Evolutionary conservation across 2,329 filamentous ascomycete genomes (phyloP).

Genomic region (Diplodia sapinea): DNA sequence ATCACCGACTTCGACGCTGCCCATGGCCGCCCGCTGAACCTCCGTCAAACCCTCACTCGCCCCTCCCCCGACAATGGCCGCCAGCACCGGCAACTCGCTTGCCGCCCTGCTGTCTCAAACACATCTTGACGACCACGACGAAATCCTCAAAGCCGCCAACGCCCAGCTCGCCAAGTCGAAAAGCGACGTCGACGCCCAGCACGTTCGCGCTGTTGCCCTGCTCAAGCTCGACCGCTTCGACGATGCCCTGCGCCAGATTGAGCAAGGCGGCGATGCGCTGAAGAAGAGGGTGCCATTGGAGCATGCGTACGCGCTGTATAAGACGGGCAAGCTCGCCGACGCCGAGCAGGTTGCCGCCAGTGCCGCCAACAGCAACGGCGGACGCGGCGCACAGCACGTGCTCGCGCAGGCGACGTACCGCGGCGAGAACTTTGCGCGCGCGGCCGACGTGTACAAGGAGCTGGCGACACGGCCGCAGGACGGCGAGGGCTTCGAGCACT

Average conservation of each 20-base stretch:
- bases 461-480: slow-evolving; percentile 57
- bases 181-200: slow-evolving; percentile 64
- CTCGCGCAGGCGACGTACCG: slow-evolving; percentile 68
- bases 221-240: slow-evolving; percentile 83
- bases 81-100: slow-evolving; percentile 53
- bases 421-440: slow-evolving; percentile 72
- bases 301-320: slow-evolving; percentile 83
- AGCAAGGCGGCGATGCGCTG: slow-evolving; percentile 66
- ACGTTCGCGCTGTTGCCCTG: slow-evolving; percentile 74
- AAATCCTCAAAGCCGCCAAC: slow-evolving; percentile 71
- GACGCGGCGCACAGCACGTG: slow-evolving; percentile 63
- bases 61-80: slow-evolving; percentile 43
- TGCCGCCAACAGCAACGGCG: slow-evolving; percentile 39
- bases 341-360: slow-evolving; percentile 62
- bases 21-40: slow-evolving; percentile 26
- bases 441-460: slow-evolving; percentile 66
- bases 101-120: slow-evolving; percentile 62
- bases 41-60: background rate
- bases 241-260: slow-evolving; percentile 73
- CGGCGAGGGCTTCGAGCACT: slow-evolving; percentile 61
- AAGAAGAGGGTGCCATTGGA: slow-evolving; percentile 69
- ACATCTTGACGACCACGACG: slow-evolving; percentile 70
- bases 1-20: slow-evolving; percentile 19
- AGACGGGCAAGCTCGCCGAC: slow-evolving; percentile 70
- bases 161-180: slow-evolving; percentile 64